Evolutionary conservation across 495 filamentous ascomycete genomes (phyloP).

Genomic region (Aspergillus sclerotioniger): DNA sequence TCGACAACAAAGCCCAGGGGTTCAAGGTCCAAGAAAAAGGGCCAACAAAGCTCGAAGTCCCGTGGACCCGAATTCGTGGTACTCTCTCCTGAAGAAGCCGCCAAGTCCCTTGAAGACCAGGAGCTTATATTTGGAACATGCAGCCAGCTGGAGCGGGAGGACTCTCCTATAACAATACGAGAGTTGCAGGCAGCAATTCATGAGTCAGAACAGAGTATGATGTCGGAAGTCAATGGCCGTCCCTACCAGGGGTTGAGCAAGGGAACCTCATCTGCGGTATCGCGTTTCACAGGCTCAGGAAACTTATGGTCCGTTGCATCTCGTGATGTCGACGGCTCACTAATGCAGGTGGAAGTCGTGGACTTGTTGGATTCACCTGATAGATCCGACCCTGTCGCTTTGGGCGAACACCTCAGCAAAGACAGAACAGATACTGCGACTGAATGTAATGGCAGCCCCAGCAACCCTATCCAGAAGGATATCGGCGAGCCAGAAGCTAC

Average conservation of each 20-base stretch:
- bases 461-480: background rate
- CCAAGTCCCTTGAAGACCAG: constrained; percentile 65
- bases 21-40: constrained; percentile 23
- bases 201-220: constrained; percentile 48
- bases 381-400: background rate
- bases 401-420: background rate
- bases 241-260: background rate
- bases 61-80: constrained; percentile 48
- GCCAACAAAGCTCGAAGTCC: constrained; percentile 30
- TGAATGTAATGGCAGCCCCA: constrained; percentile 15
- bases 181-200: constrained; percentile 70
- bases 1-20: background rate
- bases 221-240: background rate
- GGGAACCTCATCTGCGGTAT: constrained; percentile 10
- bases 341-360: constrained; percentile 57
- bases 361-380: constrained; percentile 53
- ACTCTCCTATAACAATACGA: constrained; percentile 65
- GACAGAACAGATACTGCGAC: background rate
- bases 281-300: constrained; percentile 30
- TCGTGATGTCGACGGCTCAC: constrained; percentile 58
- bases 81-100: constrained; percentile 70
- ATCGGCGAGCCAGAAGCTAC: background rate
- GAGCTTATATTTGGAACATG: constrained; percentile 90
- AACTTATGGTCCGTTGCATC: constrained; percentile 69
- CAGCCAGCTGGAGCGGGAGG: constrained; percentile 78